Evolutionary conservation across 2,329 filamentous ascomycete species (phyloP), one percentile per base, ranked within the genome.

Genomic region (Trichophyton equinum): DNA sequence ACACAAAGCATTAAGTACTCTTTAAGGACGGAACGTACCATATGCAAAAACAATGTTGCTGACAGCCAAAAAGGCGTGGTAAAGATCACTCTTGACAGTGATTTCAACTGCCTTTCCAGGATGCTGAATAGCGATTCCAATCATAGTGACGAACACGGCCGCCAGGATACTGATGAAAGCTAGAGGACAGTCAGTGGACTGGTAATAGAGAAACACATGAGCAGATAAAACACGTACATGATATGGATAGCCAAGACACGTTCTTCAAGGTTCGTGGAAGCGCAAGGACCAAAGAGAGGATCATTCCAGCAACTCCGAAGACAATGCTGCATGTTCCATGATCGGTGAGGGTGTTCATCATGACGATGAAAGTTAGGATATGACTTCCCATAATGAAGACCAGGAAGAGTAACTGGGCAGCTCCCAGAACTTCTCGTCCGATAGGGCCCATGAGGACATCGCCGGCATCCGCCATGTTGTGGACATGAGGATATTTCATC

Each of bases 41-140:
- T 86, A 90, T 61, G 87, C 85, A 63, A 89, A 83, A 63, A 88
- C 78, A 59, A 90, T 89, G 74, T 88, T 88, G 68, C 77, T 79
- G 53, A 87, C 78, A 18, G 82, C 79, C 13, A 83, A 77, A 68
- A 87, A 85, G 20, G 76, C 83, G 51, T 81, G 76, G 53, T 77
- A 75, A 44, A 87, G 61, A 51, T 73, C 73, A 1, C 81, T 71
- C 3, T 76, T 64, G 20, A 73, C 71, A 13, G 74, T 71, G 20
- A 74, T 72, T 18, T 73, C 66, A 44, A 77, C 69, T 30, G 69
- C 67, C 22, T 64, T 64, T 57, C 75, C 73, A 15, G 77, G 76
- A 53, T 76, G 75, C 44, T 71, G 66, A 58, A 86, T 72, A 3
- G 83, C 85, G 4, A 87, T 82, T 6, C 79, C 84, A 64, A 87